phyloP scores from a whole-genome alignment of 768 basidiomycete species.

The Tricholoma sp. region DNA sequence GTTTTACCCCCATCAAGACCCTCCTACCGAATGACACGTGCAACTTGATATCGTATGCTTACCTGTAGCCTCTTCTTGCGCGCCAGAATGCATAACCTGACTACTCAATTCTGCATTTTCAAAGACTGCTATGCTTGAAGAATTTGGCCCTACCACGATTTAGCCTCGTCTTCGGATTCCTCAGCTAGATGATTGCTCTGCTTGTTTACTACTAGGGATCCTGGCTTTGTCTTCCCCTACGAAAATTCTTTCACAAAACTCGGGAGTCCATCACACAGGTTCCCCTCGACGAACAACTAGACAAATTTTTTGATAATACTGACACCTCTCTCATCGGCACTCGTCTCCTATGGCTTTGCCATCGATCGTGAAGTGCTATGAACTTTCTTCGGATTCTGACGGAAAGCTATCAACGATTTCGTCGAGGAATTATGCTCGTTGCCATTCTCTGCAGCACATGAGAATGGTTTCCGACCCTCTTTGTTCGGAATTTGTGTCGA shows the following conservation, averaged over 20 bases:
- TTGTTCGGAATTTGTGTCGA: too few species aligned
- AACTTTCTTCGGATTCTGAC: conserved; percentile 37
- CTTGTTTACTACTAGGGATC: conserved; percentile 47
- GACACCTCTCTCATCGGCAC: conserved; percentile 44
- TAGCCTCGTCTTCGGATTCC: conserved; percentile 14
- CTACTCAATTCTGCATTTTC: conserved; percentile 21
- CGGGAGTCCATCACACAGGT: conserved; percentile 24
- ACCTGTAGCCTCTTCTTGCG: neutral
- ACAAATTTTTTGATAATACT: conserved; percentile 30
- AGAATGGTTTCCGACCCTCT: too few species aligned
- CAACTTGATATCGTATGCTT: neutral
- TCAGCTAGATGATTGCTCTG: conserved; percentile 47
- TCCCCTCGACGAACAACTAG: conserved; percentile 19
- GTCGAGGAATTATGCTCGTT: too few species aligned
- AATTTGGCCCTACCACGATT: conserved; percentile 24
- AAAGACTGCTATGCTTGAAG: conserved; percentile 43
- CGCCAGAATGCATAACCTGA: neutral
- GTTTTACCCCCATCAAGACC: too few species aligned
- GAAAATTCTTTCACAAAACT: conserved; percentile 33
- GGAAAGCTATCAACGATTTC: conserved; percentile 36
- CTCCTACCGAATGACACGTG: too few species aligned
- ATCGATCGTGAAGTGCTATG: conserved; percentile 34
- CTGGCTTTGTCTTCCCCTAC: conserved; percentile 37
- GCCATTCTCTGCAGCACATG: too few species aligned
- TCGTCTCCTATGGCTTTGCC: conserved; percentile 43